A percentile compares a stretch with the other conserved stretches of the same genome.
phyloP scores from a whole-genome alignment of 2,329 filamentous ascomycete genomes.

The Diaporthe destruens region DNA sequence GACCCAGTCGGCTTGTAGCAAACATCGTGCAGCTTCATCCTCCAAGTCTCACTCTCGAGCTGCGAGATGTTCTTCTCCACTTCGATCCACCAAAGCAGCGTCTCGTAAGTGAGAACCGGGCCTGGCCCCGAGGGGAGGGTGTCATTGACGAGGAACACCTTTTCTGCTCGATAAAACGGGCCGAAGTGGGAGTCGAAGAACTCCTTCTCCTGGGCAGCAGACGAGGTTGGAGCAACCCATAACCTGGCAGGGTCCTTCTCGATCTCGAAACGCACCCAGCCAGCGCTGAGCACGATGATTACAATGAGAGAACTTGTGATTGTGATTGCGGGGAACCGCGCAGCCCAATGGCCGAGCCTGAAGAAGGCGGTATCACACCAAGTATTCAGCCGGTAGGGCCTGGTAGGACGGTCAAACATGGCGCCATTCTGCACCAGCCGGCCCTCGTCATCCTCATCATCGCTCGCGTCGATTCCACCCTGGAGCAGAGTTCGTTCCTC shows the following conservation, averaged over 20 bases:
- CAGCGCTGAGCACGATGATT: constrained; percentile 83
- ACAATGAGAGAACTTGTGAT: constrained; percentile 81
- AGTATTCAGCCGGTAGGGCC: constrained; percentile 86
- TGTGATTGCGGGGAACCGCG: constrained; percentile 86
- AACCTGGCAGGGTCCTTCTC: constrained; percentile 91
- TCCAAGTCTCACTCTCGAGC: constrained; percentile 77
- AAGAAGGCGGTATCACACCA: constrained; percentile 85
- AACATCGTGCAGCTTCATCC: constrained; percentile 81
- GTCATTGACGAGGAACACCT: constrained; percentile 94
- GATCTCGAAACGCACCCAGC: constrained; percentile 89
- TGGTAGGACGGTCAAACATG: constrained; percentile 82
- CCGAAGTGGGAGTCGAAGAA: constrained; percentile 96
- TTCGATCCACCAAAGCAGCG: constrained; percentile 91
- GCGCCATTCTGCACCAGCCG: constrained; percentile 82
- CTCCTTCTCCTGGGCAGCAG: constrained; percentile 89
- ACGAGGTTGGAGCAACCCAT: constrained; percentile 96
- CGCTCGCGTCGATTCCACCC: constrained; percentile 74
- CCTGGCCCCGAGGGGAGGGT: constrained; percentile 72
- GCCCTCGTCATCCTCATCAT: constrained; percentile 89
- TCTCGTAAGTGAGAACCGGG: constrained; percentile 89
- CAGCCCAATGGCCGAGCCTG: constrained; percentile 82
- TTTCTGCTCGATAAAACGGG: constrained; percentile 94
- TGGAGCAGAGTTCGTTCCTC: constrained; percentile 90
- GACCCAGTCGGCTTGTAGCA: constrained; percentile 94
- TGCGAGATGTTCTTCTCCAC: constrained; percentile 83